These are phyloP conservation scores for Eimeria tenella DNA, from an alignment of 169 alveolate species.

Conservation along the genomic window DNA sequence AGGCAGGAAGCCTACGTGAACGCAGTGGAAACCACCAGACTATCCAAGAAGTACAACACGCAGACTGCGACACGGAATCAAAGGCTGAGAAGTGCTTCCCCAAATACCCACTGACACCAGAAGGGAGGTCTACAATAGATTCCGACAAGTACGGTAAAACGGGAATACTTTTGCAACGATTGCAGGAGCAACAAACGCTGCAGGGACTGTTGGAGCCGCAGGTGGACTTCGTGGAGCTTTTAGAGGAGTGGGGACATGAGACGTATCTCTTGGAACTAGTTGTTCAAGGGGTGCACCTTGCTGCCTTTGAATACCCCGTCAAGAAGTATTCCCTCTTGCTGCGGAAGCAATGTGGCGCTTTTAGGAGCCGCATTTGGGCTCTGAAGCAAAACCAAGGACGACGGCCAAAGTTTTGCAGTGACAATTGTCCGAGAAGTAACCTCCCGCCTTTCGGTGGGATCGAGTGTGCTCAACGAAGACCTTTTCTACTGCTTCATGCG, in stretches of 20 bases:
- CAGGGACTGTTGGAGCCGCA: constrained; percentile 66
- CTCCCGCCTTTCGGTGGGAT: no score
- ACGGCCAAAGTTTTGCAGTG: neutral
- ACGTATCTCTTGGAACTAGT: constrained; percentile 43
- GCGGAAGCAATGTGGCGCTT: constrained; percentile 21
- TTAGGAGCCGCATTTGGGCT: constrained; percentile 24
- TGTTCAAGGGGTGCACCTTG: constrained; percentile 34
- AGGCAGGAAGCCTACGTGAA: neutral
- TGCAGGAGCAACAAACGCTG: constrained; percentile 11
- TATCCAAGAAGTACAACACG: neutral
- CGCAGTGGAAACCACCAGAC: neutral
- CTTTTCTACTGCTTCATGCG: constrained; percentile 57
- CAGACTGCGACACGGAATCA: neutral
- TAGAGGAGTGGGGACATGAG: constrained; percentile 62
- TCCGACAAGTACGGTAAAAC: neutral
- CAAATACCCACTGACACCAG: neutral
- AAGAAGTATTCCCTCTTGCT: neutral
- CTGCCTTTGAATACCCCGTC: constrained; percentile 36
- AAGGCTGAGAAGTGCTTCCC: neutral
- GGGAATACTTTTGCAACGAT: neutral
- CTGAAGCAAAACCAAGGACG: neutral
- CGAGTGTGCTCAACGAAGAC: neutral
- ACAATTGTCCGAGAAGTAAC: no score
- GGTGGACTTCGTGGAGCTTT: constrained; percentile 63
- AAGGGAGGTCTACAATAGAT: neutral